Percentiles rank a stretch among this genome's conserved stretches.
phyloP scores from a whole-genome alignment of 352 stramenopile genomes.

The Aphanomyces invadans region DNA sequence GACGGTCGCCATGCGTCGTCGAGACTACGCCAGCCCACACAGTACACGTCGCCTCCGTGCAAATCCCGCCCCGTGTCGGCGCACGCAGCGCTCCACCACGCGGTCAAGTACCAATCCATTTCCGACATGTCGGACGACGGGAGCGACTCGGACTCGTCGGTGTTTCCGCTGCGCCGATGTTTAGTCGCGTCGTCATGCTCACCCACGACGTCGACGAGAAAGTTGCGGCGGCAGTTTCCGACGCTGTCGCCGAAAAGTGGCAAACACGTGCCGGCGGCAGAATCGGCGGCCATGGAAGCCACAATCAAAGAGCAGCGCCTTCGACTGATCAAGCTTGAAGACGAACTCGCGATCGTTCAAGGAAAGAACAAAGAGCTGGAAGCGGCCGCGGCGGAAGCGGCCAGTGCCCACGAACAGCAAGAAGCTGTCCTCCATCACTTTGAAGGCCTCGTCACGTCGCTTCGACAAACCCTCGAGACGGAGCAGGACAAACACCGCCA shows the following conservation, averaged over 20 bases:
- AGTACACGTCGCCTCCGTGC: constrained; percentile 10
- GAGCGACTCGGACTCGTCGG: constrained; percentile 5
- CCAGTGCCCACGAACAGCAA: neutral
- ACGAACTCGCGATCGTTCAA: neutral
- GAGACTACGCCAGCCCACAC: neutral
- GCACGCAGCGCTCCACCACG: neutral
- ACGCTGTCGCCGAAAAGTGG: neutral
- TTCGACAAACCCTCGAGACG: neutral
- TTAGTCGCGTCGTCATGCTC: neutral
- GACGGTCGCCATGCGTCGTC: neutral
- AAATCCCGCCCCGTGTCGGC: neutral
- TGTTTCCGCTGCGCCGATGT: neutral
- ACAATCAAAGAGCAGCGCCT: neutral
- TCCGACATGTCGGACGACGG: constrained; percentile 1
- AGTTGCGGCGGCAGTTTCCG: neutral
- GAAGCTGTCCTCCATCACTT: neutral
- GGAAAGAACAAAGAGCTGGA: neutral
- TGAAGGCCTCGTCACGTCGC: no score
- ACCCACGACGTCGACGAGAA: neutral
- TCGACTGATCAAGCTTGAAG: neutral
- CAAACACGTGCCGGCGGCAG: neutral
- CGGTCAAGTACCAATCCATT: neutral
- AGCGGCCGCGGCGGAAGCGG: neutral
- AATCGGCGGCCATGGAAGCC: neutral
- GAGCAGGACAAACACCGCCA: neutral